Conservation (phyloP, 2,329 filamentous ascomycete genomes). For the Sclerotinia minor region DNA sequence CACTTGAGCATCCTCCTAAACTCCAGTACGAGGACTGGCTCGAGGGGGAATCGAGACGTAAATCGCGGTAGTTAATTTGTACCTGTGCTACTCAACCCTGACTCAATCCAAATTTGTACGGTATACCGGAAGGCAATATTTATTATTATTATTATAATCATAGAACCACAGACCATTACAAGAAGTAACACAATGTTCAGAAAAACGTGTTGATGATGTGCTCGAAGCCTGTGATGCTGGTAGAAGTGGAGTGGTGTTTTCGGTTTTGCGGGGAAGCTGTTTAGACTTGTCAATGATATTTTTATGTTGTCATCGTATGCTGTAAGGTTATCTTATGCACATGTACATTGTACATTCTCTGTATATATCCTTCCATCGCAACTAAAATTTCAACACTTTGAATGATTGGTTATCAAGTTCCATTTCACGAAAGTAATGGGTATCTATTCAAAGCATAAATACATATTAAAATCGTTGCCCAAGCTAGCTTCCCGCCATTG, state of each 20-base stretch:
- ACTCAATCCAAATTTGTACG: neutral
- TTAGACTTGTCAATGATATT: conserved; percentile 8
- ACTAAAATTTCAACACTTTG: neutral
- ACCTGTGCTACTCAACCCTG: neutral
- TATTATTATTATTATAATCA: neutral
- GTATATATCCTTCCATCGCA: conserved; percentile 1
- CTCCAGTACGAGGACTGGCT: neutral
- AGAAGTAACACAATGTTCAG: neutral
- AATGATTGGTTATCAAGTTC: neutral
- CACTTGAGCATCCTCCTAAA: neutral
- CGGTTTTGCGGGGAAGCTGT: conserved; percentile 24
- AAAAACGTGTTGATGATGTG: conserved; percentile 16
- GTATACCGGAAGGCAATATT: neutral
- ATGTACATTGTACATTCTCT: too few relatives aligned
- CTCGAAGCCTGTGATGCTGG: neutral
- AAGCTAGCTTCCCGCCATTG: neutral
- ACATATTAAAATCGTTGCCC: conserved; percentile 1
- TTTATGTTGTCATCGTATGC: conserved; percentile 5
- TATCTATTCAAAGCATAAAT: conserved; percentile 7
- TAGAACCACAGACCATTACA: neutral
- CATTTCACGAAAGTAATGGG: neutral
- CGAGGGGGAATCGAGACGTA: neutral
- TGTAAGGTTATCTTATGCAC: neutral
- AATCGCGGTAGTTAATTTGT: conserved; percentile 10
- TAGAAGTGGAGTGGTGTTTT: conserved; percentile 17